These are phyloP conservation scores for Paxillus involutus DNA, from an alignment of 768 basidiomycete species.

Conservation along the genomic window DNA sequence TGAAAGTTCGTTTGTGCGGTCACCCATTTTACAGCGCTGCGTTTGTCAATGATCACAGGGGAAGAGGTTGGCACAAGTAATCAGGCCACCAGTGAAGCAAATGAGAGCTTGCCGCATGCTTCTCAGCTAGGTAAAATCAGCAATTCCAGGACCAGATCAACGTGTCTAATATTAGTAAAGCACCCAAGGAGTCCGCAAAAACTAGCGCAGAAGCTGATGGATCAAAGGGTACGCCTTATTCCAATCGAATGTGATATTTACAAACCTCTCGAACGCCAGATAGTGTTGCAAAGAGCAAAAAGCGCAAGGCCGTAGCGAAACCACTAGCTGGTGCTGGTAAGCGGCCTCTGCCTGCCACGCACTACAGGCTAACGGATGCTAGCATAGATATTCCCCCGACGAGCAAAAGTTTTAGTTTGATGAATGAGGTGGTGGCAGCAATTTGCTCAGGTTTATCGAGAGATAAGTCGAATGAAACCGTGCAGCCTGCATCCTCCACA, in stretches of 20 bases:
- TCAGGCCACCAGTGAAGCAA: background rate
- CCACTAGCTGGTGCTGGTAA: conserved; percentile 15
- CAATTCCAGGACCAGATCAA: background rate
- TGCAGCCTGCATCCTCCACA: conserved; percentile 7
- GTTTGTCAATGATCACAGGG: conserved; percentile 6
- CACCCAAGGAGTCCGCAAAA: background rate
- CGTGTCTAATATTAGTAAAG: conserved; percentile 5
- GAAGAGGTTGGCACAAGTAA: background rate
- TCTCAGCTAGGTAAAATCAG: conserved; percentile 11
- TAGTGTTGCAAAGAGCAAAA: conserved; percentile 5
- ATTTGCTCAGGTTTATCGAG: conserved; percentile 12
- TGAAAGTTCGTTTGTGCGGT: background rate
- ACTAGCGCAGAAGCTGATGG: background rate
- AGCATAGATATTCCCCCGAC: conserved; percentile 23
- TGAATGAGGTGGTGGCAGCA: conserved; percentile 17
- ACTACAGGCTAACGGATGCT: conserved; percentile 17
- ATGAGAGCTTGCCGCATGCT: background rate
- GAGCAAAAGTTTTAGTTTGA: conserved; percentile 14
- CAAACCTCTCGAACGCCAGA: conserved; percentile 5
- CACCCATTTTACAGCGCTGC: background rate
- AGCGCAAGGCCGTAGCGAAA: background rate
- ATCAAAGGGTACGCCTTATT: conserved; percentile 10
- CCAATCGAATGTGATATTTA: background rate
- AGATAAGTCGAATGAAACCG: background rate
- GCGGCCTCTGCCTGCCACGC: conserved; percentile 2